Conservation (phyloP, 495 filamentous ascomycete species). For the Coniosporium apollinis region DNA sequence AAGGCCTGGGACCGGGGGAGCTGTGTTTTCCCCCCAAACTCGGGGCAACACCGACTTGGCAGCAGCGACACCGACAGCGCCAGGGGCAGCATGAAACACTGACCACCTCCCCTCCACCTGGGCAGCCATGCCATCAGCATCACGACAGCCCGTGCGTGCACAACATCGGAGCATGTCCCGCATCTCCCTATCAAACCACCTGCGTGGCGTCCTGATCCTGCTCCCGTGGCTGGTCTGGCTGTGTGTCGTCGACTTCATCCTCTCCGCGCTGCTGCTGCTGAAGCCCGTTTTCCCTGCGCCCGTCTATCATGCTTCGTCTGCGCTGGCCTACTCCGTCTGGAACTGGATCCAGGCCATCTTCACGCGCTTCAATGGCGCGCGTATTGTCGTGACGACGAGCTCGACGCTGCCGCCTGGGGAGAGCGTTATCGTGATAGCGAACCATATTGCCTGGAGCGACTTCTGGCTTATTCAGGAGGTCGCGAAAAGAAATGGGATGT, state of each 20-base stretch:
- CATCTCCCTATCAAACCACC: constrained; percentile 9
- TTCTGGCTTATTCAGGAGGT: constrained; percentile 44
- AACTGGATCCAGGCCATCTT: constrained; percentile 36
- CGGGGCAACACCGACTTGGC: too few species aligned
- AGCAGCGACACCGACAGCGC: too few species aligned
- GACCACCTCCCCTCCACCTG: too few species aligned
- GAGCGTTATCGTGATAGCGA: constrained; percentile 38
- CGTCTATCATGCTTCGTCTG: constrained; percentile 32
- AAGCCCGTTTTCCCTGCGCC: constrained; percentile 29
- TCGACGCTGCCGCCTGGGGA: constrained; percentile 29
- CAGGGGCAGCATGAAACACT: too few species aligned
- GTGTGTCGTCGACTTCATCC: constrained; percentile 29
- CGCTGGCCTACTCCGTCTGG: constrained; percentile 34
- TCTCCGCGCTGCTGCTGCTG: constrained; percentile 35
- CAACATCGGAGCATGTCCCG: constrained; percentile 13
- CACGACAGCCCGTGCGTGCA: too few species aligned
- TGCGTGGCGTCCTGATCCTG: constrained; percentile 28
- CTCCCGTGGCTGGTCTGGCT: constrained; percentile 34
- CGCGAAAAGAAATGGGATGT: constrained; percentile 34
- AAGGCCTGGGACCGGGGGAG: too few species aligned
- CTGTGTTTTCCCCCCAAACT: too few species aligned
- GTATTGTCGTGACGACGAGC: constrained; percentile 31
- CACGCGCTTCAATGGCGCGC: constrained; percentile 29
- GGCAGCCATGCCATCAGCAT: too few species aligned
- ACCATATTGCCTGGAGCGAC: constrained; percentile 41